Base-by-base conservation (phyloP, 176 grass and related monocot genomes). In the Hyparrhenia diplandra region DNA sequence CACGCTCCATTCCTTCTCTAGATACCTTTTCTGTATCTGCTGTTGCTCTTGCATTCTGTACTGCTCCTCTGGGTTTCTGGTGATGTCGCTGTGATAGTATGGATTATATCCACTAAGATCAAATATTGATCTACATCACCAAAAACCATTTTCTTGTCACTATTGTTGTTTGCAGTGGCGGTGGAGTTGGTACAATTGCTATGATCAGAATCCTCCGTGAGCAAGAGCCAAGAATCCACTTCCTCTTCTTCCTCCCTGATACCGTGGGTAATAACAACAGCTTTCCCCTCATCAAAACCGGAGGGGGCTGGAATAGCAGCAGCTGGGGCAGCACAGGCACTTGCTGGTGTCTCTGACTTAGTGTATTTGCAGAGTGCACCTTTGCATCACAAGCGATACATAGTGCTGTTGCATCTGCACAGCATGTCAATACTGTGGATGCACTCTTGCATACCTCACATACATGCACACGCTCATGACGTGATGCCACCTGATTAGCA, bases 341-440 rank as follows among this genome's bases (percentile, higher is more conserved):
- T 17, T 73, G 63, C 17, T 68, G 76, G 24, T 85, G 85, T 42
- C 89, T 69, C 16, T 31, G 39, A 2, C 71, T 72, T 0, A 91
- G 66, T 47, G 55, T 71, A 66, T 91, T 88, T 71, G 82, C 82
- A 17, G 82, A 88, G 81, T 88, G 89, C 31, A 91, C 73, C 28
- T 78, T 54, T 16, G 47, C 29, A 64, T 91, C 85, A 60, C 64
- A 36, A 32, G 64, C n/a, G 32, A 0, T 86, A 67, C 85, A 91
- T 14, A 91, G 67, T 64, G 0, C 71, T 0, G 80, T 70, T 21
- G 67, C 73, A n/a, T 91, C 78, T 47, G 45, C 82, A 49, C 67
- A 65, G 73, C 89, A 88, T 37, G 72, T 28, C 36, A 88, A 8
- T 4, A 24, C 54, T n/a, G 85, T 82, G 3, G 72, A 81, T n/a